phyloP scores from a whole-genome alignment of 108 stramenopile genomes.

The Mediolabrus comicus region DNA sequence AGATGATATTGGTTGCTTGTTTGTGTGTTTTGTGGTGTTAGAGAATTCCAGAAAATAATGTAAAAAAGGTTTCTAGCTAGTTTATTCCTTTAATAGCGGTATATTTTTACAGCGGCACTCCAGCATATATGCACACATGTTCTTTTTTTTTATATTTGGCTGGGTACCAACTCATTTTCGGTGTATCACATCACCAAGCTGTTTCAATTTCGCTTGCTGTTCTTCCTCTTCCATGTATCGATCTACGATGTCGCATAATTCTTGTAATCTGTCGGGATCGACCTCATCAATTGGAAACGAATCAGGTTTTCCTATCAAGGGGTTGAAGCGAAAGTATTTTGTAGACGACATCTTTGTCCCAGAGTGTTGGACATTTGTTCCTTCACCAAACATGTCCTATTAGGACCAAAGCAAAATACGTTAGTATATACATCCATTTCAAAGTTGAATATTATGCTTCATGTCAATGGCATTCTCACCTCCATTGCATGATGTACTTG shows the following conservation, averaged over 20 bases:
- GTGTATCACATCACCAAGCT: constrained; percentile 37
- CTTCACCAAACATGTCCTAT: constrained; percentile 74
- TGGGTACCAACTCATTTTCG: no score
- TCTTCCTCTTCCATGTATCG: constrained; percentile 73
- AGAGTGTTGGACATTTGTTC: constrained; percentile 41
- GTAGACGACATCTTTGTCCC: constrained; percentile 53
- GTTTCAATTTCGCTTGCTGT: constrained; percentile 57
- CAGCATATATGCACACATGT: not conserved
- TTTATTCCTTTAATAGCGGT: not conserved
- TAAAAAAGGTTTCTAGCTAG: not conserved
- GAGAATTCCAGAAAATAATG: no score
- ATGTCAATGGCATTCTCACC: constrained; percentile 12
- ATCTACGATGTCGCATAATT: constrained; percentile 60
- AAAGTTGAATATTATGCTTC: no score
- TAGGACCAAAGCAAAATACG: not conserved
- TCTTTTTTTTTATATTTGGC: not conserved
- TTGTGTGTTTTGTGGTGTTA: no score
- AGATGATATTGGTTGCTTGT: no score
- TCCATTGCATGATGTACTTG: constrained; percentile 44
- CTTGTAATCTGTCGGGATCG: constrained; percentile 60
- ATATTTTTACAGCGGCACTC: not conserved
- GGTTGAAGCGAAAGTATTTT: constrained; percentile 82
- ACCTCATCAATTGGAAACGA: constrained; percentile 70
- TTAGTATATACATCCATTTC: no score
- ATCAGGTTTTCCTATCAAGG: constrained; percentile 64